Evolutionary conservation across 2,329 filamentous ascomycete genomes (phyloP).

Genomic region (Monilinia fructigena): DNA sequence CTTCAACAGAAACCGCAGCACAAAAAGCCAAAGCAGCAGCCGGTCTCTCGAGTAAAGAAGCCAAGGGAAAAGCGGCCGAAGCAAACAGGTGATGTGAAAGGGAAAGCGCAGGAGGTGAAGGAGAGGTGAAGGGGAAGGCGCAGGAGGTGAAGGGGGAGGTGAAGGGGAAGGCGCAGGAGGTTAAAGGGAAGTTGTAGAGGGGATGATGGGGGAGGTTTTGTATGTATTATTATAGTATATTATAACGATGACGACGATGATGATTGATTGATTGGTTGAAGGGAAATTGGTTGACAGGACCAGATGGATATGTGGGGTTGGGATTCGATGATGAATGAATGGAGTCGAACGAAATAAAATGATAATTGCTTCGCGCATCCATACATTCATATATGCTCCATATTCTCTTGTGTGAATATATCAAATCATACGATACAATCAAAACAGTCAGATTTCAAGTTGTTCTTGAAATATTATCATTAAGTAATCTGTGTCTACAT

Average conservation of each 20-base stretch:
- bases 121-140: not conserved
- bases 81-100: slow-evolving; percentile 44
- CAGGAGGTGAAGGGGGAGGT: not conserved
- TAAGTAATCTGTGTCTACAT: slow-evolving; percentile 22
- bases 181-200: not conserved
- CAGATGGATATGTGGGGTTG: too few relatives aligned
- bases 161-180: not conserved
- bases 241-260: not conserved
- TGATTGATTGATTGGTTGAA: not conserved
- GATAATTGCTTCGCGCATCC: not conserved
- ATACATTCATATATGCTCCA: not conserved
- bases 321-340: not conserved
- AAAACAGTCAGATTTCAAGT: not conserved
- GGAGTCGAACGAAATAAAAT: not conserved
- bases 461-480: slow-evolving; percentile 17
- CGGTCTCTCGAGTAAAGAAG: slow-evolving; percentile 38
- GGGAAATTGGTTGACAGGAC: not conserved
- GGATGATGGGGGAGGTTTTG: not conserved
- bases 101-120: slow-evolving; percentile 18
- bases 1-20: slow-evolving; percentile 40
- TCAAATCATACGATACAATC: not conserved
- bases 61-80: slow-evolving; percentile 42
- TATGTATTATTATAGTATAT: not conserved
- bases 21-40: slow-evolving; percentile 51
- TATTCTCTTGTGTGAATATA: not conserved